Evolutionary conservation across 1,139 yeast genomes (phyloP).

Genomic region (Meyerozyma guilliermondii): DNA sequence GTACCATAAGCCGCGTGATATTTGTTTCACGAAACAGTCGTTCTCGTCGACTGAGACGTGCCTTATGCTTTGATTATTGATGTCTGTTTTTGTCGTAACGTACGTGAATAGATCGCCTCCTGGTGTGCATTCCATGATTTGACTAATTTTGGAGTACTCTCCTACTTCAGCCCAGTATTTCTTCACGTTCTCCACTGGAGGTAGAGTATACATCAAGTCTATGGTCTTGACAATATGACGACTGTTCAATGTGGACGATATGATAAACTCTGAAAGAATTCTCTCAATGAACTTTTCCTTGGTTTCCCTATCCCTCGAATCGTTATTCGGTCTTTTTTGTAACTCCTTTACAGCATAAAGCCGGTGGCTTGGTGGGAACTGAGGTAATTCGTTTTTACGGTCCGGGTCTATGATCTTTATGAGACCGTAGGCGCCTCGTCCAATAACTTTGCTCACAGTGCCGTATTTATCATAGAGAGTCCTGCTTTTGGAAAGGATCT

Average conservation of each 20-base stretch:
- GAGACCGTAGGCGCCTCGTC: conserved; percentile 82
- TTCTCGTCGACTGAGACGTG: conserved; percentile 46
- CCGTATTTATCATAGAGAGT: conserved; percentile 62
- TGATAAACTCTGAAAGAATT: conserved; percentile 72
- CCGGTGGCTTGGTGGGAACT: background rate
- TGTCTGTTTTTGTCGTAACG: conserved; percentile 18
- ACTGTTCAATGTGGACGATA: conserved; percentile 65
- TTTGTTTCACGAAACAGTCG: conserved; percentile 68
- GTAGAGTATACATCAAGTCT: conserved; percentile 51
- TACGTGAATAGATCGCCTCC: conserved; percentile 63
- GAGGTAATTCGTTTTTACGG: conserved; percentile 11
- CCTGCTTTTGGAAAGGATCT: conserved; percentile 16
- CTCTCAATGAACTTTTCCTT: conserved; percentile 59
- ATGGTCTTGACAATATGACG: conserved; percentile 65
- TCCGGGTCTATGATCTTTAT: conserved; percentile 65
- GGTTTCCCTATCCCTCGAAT: conserved; percentile 48
- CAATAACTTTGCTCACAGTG: conserved; percentile 71
- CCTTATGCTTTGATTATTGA: conserved; percentile 9
- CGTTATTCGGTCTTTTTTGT: conserved; percentile 15
- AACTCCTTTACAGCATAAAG: conserved; percentile 74
- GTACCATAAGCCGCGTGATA: conserved; percentile 57
- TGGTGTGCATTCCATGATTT: conserved; percentile 74
- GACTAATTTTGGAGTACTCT: conserved; percentile 49
- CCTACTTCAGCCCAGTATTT: background rate
- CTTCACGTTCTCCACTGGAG: conserved; percentile 7